phyloP scores from a whole-genome alignment of 345 rosid genomes.

The Viola odorata region DNA sequence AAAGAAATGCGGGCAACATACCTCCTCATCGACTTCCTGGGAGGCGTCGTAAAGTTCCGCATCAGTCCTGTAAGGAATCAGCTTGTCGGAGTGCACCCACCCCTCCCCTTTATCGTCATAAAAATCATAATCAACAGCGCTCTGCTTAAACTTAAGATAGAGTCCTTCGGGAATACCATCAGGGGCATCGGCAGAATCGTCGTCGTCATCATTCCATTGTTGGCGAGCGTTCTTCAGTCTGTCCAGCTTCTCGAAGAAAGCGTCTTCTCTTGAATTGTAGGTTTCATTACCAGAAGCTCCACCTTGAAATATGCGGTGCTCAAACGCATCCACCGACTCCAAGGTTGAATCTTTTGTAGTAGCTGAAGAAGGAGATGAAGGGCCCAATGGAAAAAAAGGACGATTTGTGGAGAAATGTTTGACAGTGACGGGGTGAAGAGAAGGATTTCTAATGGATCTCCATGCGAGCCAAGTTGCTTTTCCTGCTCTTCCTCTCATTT shows the following conservation, averaged over 20 bases:
- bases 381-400: no score
- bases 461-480: no score
- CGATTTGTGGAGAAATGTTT: no score
- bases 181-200: neutral
- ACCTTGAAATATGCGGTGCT: conserved; percentile 31
- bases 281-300: conserved; percentile 9
- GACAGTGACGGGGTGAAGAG: no score
- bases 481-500: no score
- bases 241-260: conserved; percentile 17
- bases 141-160: conserved; percentile 41
- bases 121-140: conserved; percentile 31
- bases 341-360: neutral
- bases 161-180: conserved; percentile 35
- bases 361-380: no score
- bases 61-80: conserved; percentile 44
- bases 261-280: conserved; percentile 9
- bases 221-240: conserved; percentile 1
- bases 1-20: neutral
- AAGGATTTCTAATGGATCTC: no score
- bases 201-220: neutral
- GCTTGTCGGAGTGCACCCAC: neutral
- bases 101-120: conserved; percentile 26
- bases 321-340: conserved; percentile 30
- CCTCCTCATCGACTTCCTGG: neutral
- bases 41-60: neutral